phyloP scores from a whole-genome alignment of 495 filamentous ascomycete genomes.

The Aspergillus ostianus region DNA sequence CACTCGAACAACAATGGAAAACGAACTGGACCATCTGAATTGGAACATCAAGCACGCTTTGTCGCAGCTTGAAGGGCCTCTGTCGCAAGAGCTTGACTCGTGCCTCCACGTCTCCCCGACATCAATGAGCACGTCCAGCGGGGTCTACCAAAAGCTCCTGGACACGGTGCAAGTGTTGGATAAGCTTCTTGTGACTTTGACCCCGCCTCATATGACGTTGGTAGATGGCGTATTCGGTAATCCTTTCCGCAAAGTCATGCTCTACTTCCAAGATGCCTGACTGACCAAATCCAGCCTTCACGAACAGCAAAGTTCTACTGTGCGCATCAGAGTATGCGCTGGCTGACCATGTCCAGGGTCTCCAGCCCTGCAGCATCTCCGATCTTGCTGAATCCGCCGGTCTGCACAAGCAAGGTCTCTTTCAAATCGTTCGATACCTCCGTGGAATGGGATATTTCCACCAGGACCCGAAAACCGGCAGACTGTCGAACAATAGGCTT shows the following conservation, averaged over 20 bases:
- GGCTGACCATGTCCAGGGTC: background rate
- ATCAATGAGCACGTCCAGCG: background rate
- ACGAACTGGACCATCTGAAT: background rate
- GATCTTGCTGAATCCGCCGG: background rate
- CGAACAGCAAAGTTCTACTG: background rate
- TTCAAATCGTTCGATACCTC: background rate
- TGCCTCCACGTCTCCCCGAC: background rate
- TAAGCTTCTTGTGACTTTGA: background rate
- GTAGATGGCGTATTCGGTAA: background rate
- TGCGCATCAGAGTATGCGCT: background rate
- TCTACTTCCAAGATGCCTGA: background rate
- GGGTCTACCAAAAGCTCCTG: background rate
- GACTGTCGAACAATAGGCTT: background rate
- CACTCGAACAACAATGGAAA: background rate
- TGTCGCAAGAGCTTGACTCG: background rate
- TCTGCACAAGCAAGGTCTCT: background rate
- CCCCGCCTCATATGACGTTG: background rate
- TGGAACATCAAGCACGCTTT: background rate
- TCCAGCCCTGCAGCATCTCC: background rate
- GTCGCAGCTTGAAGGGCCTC: background rate
- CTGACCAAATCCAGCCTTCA: background rate
- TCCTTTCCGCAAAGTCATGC: background rate
- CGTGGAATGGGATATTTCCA: background rate
- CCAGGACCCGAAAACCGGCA: background rate
- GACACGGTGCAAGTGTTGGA: background rate